A percentile compares a stretch with the other conserved stretches of the same genome.
Conservation (phyloP, 202 grass and related monocot genomes). For the Bolboschoenoplectus hybrid region DNA sequence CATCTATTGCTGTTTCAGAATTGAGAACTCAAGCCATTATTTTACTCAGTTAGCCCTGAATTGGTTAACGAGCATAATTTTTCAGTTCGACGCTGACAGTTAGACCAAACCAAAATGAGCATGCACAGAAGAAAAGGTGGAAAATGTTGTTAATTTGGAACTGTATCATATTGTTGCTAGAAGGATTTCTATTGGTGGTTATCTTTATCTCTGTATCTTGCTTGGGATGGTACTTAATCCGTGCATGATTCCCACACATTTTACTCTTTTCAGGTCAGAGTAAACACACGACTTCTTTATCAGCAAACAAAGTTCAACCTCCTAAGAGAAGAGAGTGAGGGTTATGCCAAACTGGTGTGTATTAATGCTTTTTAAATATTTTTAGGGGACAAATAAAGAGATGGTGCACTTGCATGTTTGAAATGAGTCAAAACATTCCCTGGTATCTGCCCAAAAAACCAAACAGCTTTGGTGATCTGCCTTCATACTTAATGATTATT, state of each 20-base stretch:
- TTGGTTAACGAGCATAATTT: constrained; percentile 6
- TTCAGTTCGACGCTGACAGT: background rate
- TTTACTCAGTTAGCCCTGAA: background rate
- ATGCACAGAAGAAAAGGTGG: background rate
- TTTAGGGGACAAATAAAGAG: background rate
- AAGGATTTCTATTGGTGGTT: constrained; percentile 5
- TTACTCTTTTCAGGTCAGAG: constrained; percentile 77
- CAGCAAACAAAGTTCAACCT: constrained; percentile 99
- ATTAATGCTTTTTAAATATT: background rate
- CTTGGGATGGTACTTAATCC: constrained; percentile 15
- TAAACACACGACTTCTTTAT: constrained; percentile 96
- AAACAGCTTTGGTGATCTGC: constrained; percentile 20
- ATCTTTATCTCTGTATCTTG: background rate
- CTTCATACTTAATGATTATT: background rate
- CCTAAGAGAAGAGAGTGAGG: constrained; percentile 96
- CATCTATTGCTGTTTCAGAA: background rate
- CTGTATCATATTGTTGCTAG: constrained; percentile 10
- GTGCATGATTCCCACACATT: background rate
- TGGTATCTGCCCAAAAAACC: constrained; percentile 30
- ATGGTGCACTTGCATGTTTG: background rate
- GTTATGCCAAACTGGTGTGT: constrained; percentile 94
- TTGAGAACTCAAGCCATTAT: constrained; percentile 11
- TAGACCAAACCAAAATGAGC: background rate
- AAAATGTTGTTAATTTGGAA: constrained; percentile 4
- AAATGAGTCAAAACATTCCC: background rate